These are phyloP conservation scores for Melaleuca quinquenervia DNA, from an alignment of 345 rosid genomes.

Conservation along the genomic window DNA sequence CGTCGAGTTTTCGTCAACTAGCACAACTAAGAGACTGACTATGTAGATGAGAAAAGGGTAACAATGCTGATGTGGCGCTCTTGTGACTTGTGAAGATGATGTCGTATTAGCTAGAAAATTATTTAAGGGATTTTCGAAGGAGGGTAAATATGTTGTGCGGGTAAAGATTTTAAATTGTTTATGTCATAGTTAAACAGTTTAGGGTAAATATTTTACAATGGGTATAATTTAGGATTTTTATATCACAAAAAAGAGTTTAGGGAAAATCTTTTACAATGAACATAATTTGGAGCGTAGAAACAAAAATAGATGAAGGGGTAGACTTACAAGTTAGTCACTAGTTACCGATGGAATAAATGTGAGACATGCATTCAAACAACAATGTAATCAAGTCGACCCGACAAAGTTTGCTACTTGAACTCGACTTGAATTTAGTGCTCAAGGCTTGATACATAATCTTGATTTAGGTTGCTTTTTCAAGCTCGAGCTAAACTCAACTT, in stretches of 20 bases:
- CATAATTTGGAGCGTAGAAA: background rate
- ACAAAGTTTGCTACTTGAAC: background rate
- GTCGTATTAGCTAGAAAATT: background rate
- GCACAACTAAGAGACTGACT: background rate
- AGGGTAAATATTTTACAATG: background rate
- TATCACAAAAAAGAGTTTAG: too few species aligned
- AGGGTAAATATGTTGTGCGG: accelerated
- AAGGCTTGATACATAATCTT: background rate
- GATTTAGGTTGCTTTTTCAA: too few species aligned
- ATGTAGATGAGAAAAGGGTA: background rate
- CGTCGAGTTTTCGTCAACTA: too few species aligned
- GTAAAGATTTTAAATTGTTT: accelerated
- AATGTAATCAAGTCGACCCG: background rate
- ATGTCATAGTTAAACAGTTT: too few species aligned
- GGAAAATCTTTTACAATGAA: background rate
- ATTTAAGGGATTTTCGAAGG: background rate
- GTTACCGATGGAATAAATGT: background rate
- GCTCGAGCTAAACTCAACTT: background rate
- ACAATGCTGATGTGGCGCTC: accelerated
- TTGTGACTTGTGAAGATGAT: background rate
- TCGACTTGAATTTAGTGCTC: background rate
- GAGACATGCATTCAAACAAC: background rate
- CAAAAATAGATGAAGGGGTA: background rate
- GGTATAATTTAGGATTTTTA: background rate
- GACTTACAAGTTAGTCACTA: background rate